These are phyloP conservation scores for Aspergillus brunneoviolaceus DNA, from an alignment of 2,329 filamentous ascomycete genomes.

Conservation along the genomic window DNA sequence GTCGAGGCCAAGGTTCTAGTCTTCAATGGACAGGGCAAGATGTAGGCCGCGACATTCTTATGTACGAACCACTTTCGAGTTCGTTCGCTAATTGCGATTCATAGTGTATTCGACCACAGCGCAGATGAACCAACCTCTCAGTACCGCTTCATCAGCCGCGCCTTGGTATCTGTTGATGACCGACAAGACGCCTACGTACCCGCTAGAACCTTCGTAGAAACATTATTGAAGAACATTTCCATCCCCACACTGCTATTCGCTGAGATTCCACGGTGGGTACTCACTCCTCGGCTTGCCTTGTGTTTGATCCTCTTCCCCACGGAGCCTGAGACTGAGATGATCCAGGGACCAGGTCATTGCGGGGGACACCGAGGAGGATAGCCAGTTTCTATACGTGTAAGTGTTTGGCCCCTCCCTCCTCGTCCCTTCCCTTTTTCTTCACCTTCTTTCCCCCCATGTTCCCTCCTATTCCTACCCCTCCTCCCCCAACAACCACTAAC, in stretches of 20 bases:
- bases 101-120: slow-evolving; percentile 4
- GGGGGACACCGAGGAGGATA: background rate
- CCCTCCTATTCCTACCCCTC: no score
- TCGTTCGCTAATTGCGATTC: background rate
- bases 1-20: slow-evolving; percentile 3
- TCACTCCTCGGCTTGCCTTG: background rate
- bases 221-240: slow-evolving; percentile 1
- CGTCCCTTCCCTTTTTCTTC: background rate
- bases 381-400: background rate
- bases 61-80: no score
- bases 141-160: background rate
- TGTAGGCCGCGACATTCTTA: background rate
- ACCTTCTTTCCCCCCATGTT: background rate
- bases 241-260: background rate
- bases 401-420: background rate
- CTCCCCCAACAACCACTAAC: background rate
- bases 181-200: background rate
- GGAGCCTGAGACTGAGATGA: background rate
- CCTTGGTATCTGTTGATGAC: background rate
- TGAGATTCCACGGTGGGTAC: slow-evolving; percentile 3
- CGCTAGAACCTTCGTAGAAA: background rate
- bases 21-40: background rate
- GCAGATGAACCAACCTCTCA: background rate
- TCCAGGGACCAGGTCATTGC: background rate
- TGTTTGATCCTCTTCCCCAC: no score